Base-by-base conservation (phyloP, 2,329 filamentous ascomycete species). In the Whalleya microplaca region DNA sequence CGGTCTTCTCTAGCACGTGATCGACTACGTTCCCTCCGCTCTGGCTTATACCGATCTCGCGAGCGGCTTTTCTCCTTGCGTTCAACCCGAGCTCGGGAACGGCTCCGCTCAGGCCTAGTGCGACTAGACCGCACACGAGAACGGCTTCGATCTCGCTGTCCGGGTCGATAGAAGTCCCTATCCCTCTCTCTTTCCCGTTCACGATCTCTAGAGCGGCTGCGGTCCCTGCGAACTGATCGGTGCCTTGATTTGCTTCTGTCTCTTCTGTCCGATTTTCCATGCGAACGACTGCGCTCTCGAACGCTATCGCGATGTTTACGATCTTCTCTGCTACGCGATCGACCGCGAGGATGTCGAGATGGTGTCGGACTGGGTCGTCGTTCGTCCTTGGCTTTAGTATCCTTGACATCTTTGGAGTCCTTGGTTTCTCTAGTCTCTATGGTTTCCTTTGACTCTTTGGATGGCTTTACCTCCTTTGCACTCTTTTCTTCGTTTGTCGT, bases 201-300 rank as follows among this genome's bases (percentile, higher is more conserved):
- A 8, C 69, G 68, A 18, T 75, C 71, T 69, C 43, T 72, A 47
- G 77, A 77, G 21, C 75, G 74, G 45, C 73, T 78, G 27, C 72
- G 72, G 3, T 70, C 68, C 48, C 62, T 65, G 19, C 66, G 65
- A 45, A 63, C 61, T 41, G 63, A 44, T 40, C 68, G 63, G 49
- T 64, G 64, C 21, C 55, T 59, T 27, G 70, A 72, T 51, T 48
- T 66, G 48, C 66, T 70, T 12, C 65, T 58, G 20, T 69, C 67
- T 45, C 61, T 68, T 42, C 61, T 66, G 7, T 68, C 64, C 3
- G 74, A 72, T 48, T 71, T 67, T 16, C 40, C 53, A 46, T 51
- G 65, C 29, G 67, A 65, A 23, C 63, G 62, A 50, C 65, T 70
- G 32, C 60, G 67, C 41, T 67, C 66, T 54, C 69, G 66, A 45